Evolutionary conservation across 768 basidiomycete species (phyloP), one percentile per base, ranked within the genome.

Genomic region (Tylopilus intermedius): DNA sequence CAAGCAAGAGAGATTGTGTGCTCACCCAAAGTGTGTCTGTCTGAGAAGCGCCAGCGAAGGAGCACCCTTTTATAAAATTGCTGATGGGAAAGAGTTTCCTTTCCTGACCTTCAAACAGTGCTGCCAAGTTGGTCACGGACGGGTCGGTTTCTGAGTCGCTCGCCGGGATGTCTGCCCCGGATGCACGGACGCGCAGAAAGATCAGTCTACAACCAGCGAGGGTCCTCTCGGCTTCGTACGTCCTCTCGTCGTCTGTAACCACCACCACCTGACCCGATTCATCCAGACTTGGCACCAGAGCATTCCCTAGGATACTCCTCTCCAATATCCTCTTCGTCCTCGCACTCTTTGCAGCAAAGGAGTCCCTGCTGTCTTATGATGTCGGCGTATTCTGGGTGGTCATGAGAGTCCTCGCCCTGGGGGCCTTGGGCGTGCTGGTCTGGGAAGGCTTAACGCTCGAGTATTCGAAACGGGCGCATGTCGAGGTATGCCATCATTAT

Each of bases 341-440:
- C 18, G 76, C 83, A 5, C 68, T 86, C 33, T 78, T 82, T 67
- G 76, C 81, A 6, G 76, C 79, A 46, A 88, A 86, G 70, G 84
- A 83, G 60, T 80, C 81, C 72, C 68, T 90, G 7, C 69, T 90
- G 44, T 73, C 80, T 15, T 77, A 78, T 37, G 83, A 88, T 65
- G 79, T 84, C 21, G 83, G 84, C 7, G 78, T 86, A 8, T 84
- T 89, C 62, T 90, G 88, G 89, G 74, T 88, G 13, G 74, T 86
- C 32, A 83, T 90, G 72, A 74, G 86, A 56, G 76, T 88, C 45
- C 72, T 90, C 48, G 85, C 84, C 3, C 81, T 82, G 58, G 85
- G 81, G n/a, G 84, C 80, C n/a, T 60, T 88, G 49, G 82, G 80
- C 18, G 76, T 81, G 40, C 58, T 87, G 42, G 67, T 80, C 18